These are phyloP conservation scores for Cardamine occulta DNA, from an alignment of 345 rosid genomes.

Conservation along the genomic window DNA sequence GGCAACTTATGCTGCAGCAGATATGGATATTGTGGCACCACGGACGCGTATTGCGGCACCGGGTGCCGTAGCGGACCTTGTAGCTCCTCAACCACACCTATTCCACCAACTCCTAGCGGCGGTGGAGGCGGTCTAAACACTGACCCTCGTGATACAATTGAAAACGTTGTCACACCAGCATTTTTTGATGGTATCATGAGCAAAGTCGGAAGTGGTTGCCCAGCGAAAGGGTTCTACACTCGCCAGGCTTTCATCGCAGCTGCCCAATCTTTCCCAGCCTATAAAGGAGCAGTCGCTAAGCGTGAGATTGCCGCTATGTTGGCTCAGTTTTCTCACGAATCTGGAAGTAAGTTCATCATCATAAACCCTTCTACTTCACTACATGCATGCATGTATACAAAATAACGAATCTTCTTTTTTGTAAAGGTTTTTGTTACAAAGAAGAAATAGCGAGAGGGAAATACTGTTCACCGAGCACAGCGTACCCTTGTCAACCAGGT, in stretches of 20 bases:
- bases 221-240: slow-evolving; percentile 57
- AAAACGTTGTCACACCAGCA: slow-evolving; percentile 46
- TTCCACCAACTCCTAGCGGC: slow-evolving; percentile 35
- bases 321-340: slow-evolving; percentile 56
- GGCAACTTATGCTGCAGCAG: slow-evolving; percentile 42
- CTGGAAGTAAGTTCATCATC: slow-evolving; percentile 50
- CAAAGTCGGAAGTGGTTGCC: slow-evolving; percentile 46
- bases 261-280: slow-evolving; percentile 30
- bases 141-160: slow-evolving; percentile 42
- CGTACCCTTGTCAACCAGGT: slow-evolving; percentile 44
- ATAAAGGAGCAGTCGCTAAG: slow-evolving; percentile 49
- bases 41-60: slow-evolving; percentile 37
- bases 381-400: neutral
- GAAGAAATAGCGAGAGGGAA: slow-evolving; percentile 47
- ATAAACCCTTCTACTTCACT: neutral
- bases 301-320: slow-evolving; percentile 63
- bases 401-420: neutral
- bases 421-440: slow-evolving; percentile 47
- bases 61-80: slow-evolving; percentile 47
- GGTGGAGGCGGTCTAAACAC: slow-evolving; percentile 34
- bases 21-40: slow-evolving; percentile 45
- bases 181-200: slow-evolving; percentile 53
- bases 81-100: slow-evolving; percentile 14
- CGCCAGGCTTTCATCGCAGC: slow-evolving; percentile 47
- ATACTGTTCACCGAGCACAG: slow-evolving; percentile 36